Conservation (phyloP, 2,329 filamentous ascomycete species). For the Huntiella omanensis region DNA sequence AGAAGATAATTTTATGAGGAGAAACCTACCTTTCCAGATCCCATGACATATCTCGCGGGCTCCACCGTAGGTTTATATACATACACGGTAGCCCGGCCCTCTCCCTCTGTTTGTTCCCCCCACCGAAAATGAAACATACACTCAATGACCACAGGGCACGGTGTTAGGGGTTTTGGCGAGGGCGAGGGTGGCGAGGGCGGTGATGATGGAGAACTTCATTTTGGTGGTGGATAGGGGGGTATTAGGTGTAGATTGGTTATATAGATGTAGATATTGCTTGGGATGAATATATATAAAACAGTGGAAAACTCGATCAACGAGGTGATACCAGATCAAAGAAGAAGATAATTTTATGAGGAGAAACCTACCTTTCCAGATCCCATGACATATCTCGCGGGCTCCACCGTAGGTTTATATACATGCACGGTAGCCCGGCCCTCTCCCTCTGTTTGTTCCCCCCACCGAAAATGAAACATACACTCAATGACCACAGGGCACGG, state of each 20-base stretch:
- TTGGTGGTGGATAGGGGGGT: conserved; percentile 7
- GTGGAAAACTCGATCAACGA: conserved; percentile 9
- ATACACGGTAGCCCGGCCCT: too few relatives aligned
- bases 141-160: too few relatives aligned
- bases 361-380: neutral
- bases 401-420: too few relatives aligned
- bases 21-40: neutral
- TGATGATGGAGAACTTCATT: conserved; percentile 16
- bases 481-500: too few relatives aligned
- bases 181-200: conserved; percentile 17
- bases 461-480: too few relatives aligned
- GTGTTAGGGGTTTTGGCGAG: conserved; percentile 22
- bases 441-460: too few relatives aligned
- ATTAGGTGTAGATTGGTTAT: neutral
- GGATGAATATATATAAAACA: neutral
- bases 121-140: too few relatives aligned
- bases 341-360: neutral
- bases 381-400: too few relatives aligned
- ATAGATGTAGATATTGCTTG: neutral
- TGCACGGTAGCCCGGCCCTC: too few relatives aligned
- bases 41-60: too few relatives aligned
- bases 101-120: too few relatives aligned
- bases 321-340: conserved; percentile 5
- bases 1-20: neutral
- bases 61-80: too few relatives aligned